These are phyloP conservation scores for Penicillium psychrofluorescens DNA, from an alignment of 495 filamentous ascomycete species.

Conservation along the genomic window DNA sequence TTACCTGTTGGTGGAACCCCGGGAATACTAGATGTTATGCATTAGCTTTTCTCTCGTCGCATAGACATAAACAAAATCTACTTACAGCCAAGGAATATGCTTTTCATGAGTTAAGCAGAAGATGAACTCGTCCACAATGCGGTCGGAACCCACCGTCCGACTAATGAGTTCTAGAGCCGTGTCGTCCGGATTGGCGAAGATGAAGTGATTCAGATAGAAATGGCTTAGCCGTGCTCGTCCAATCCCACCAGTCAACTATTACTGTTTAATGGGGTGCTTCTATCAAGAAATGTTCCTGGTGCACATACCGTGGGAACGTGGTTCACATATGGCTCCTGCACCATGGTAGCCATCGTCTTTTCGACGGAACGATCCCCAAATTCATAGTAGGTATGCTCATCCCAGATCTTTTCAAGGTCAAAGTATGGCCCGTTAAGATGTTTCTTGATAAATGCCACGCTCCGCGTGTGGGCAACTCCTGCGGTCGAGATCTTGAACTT, in stretches of 20 bases:
- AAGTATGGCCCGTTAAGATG: slow-evolving; percentile 36
- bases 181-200: slow-evolving; percentile 61
- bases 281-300: not conserved
- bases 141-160: slow-evolving; percentile 55
- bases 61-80: slow-evolving; percentile 33
- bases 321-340: slow-evolving; percentile 53
- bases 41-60: slow-evolving; percentile 24
- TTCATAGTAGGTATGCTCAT: slow-evolving; percentile 44
- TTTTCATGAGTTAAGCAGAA: slow-evolving; percentile 58
- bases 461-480: slow-evolving; percentile 27
- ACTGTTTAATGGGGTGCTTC: not conserved
- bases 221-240: slow-evolving; percentile 52
- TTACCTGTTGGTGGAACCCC: slow-evolving; percentile 64
- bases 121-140: slow-evolving; percentile 52
- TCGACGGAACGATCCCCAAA: slow-evolving; percentile 34
- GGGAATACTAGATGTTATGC: slow-evolving; percentile 46
- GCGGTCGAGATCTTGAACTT: slow-evolving; percentile 24
- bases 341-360: slow-evolving; percentile 48
- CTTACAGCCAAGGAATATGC: slow-evolving; percentile 62
- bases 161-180: slow-evolving; percentile 61
- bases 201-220: slow-evolving; percentile 72
- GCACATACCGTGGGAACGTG: slow-evolving; percentile 43
- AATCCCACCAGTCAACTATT: slow-evolving; percentile 59
- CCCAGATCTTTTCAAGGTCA: slow-evolving; percentile 54
- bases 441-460: slow-evolving; percentile 24